Conservation (phyloP, 306 rosid genomes). For the Cicer bijugum region DNA sequence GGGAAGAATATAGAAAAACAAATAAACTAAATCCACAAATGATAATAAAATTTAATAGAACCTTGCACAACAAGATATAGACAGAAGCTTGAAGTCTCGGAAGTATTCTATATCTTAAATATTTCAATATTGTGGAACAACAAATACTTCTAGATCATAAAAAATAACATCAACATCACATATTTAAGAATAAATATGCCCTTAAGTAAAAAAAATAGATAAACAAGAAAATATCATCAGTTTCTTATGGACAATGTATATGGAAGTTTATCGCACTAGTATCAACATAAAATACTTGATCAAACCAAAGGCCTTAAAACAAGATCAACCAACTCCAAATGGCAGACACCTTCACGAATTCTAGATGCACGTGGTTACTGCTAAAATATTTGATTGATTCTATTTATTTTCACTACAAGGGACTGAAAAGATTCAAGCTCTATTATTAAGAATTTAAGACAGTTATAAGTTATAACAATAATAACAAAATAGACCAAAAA, state of each 20-base stretch:
- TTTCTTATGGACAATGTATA: neutral
- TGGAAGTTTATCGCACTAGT: conserved; percentile 28
- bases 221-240: conserved; percentile 22
- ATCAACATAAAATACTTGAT: conserved; percentile 7
- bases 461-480: conserved; percentile 23
- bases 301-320: neutral
- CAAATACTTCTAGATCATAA: conserved; percentile 10
- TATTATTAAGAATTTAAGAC: neutral
- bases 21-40: neutral
- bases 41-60: conserved; percentile 1
- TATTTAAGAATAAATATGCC: conserved; percentile 1
- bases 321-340: conserved; percentile 20
- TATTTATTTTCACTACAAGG: conserved; percentile 5
- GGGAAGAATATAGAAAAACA: neutral
- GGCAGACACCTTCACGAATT: conserved; percentile 3
- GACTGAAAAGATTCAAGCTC: neutral
- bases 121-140: neutral
- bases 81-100: conserved; percentile 9
- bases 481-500: conserved; percentile 1
- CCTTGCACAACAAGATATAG: conserved; percentile 18
- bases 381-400: conserved; percentile 7
- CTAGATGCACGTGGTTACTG: conserved; percentile 13
- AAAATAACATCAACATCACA: conserved; percentile 8
- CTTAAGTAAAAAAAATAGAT: neutral
- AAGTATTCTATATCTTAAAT: conserved; percentile 15